Evolutionary conservation across 1,284 basidiomycete genomes (phyloP).

Genomic region (Trametes polyzona): DNA sequence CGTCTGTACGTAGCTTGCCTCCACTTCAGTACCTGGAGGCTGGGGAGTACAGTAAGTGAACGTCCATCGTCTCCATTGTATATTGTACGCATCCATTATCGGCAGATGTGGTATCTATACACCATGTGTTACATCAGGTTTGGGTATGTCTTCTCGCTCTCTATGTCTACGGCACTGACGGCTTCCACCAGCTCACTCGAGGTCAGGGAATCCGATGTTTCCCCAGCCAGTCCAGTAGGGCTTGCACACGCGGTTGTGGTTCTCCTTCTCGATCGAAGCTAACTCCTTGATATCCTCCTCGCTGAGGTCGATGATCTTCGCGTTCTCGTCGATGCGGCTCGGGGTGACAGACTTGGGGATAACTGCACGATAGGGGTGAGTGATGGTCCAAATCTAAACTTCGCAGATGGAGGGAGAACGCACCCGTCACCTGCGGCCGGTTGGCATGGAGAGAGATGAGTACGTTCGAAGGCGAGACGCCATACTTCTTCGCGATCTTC

Average conservation of each 20-base stretch:
- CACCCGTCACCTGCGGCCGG: conserved; percentile 56
- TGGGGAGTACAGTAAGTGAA: too few relatives aligned
- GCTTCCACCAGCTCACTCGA: conserved; percentile 33
- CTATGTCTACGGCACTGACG: not conserved
- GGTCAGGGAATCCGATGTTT: conserved; percentile 64
- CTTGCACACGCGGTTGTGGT: conserved; percentile 63
- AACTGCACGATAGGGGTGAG: conserved; percentile 40
- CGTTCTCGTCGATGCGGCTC: conserved; percentile 61
- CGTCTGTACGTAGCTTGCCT: too few relatives aligned
- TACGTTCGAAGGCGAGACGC: conserved; percentile 58
- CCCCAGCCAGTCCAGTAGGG: conserved; percentile 69
- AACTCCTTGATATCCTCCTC: conserved; percentile 61
- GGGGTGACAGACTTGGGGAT: conserved; percentile 68
- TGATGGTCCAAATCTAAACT: not conserved
- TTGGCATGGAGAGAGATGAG: conserved; percentile 71
- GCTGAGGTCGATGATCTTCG: conserved; percentile 57
- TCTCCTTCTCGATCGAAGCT: conserved; percentile 56
- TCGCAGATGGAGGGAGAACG: conserved; percentile 13
- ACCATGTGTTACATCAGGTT: too few relatives aligned
- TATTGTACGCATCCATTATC: too few relatives aligned
- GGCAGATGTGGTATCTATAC: too few relatives aligned
- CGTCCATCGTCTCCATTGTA: too few relatives aligned
- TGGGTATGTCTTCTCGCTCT: not conserved
- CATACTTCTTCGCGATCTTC: conserved; percentile 58
- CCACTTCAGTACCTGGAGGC: too few relatives aligned